These are phyloP conservation scores for Hyphopichia pseudoburtonii DNA, from an alignment of 1,139 yeast genomes.

Conservation along the genomic window DNA sequence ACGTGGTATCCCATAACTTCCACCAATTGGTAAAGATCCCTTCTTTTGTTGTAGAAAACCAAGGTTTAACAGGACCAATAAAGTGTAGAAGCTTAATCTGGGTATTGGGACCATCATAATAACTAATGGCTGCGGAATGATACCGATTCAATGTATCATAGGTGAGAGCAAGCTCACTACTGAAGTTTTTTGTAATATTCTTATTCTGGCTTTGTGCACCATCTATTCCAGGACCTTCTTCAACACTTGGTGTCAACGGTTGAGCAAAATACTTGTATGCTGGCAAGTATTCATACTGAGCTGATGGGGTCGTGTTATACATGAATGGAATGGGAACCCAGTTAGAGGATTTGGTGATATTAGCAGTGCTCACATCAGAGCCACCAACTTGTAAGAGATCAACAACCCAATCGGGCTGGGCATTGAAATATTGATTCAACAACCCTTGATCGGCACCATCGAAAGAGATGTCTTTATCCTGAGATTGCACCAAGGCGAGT, in stretches of 20 bases:
- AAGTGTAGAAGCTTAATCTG: constrained; percentile 70
- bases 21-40: constrained; percentile 42
- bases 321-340: constrained; percentile 79
- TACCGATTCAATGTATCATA: constrained; percentile 19
- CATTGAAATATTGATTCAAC: constrained; percentile 74
- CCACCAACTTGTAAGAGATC: constrained; percentile 10
- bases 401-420: constrained; percentile 45
- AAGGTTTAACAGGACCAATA: constrained; percentile 81
- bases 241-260: not conserved
- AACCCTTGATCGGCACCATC: constrained; percentile 98
- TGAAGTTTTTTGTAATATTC: constrained; percentile 1
- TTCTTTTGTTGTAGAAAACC: constrained; percentile 41
- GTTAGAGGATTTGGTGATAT: constrained; percentile 20
- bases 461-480: constrained; percentile 49
- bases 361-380: constrained; percentile 8
- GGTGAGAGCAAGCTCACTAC: constrained; percentile 12
- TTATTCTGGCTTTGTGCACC: not conserved
- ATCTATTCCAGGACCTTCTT: not conserved
- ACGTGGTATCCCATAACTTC: constrained; percentile 40
- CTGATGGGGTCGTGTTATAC: constrained; percentile 82
- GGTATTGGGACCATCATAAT: constrained; percentile 19
- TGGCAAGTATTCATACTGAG: constrained; percentile 82
- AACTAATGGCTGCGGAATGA: constrained; percentile 25
- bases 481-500: constrained; percentile 28
- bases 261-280: constrained; percentile 62